Evolutionary conservation across 495 filamentous ascomycete genomes (phyloP).

Genomic region (Penicillium riverlandense): DNA sequence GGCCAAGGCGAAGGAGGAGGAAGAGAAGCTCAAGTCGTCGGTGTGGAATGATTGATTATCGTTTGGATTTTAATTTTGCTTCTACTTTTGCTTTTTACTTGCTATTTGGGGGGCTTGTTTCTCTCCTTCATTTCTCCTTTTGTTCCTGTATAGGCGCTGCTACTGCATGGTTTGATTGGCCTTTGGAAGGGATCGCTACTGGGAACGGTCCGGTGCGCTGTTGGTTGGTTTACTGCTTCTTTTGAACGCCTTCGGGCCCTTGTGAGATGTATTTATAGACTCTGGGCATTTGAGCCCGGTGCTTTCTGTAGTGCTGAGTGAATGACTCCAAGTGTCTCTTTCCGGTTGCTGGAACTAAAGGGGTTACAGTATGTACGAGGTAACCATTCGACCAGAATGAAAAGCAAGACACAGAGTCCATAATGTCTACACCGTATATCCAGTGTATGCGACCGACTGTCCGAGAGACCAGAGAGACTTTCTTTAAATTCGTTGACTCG

Average conservation of each 20-base stretch:
- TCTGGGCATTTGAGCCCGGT: neutral
- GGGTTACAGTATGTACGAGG: too few relatives aligned
- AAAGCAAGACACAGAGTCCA: too few relatives aligned
- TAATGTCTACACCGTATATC: too few relatives aligned
- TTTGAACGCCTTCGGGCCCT: too few relatives aligned
- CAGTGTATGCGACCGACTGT: neutral
- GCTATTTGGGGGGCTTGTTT: slow-evolving; percentile 9
- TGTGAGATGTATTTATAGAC: neutral
- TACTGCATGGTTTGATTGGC: neutral
- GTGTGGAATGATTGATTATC: slow-evolving; percentile 69
- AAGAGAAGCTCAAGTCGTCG: slow-evolving; percentile 61
- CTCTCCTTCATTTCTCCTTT: slow-evolving; percentile 1
- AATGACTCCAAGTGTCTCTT: too few relatives aligned
- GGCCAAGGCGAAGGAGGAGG: slow-evolving; percentile 56
- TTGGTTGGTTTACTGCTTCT: too few relatives aligned
- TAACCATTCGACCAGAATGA: too few relatives aligned
- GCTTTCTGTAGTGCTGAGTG: too few relatives aligned
- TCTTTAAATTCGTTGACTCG: slow-evolving; percentile 13
- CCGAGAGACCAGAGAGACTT: neutral
- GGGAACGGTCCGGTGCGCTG: too few relatives aligned
- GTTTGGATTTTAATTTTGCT: neutral
- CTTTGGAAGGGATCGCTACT: neutral
- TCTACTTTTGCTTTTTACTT: slow-evolving; percentile 3
- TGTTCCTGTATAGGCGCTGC: slow-evolving; percentile 1
- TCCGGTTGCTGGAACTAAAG: too few relatives aligned